These are phyloP conservation scores for Plasmodium fragile DNA, from an alignment of 169 alveolate genomes.

Conservation along the genomic window DNA sequence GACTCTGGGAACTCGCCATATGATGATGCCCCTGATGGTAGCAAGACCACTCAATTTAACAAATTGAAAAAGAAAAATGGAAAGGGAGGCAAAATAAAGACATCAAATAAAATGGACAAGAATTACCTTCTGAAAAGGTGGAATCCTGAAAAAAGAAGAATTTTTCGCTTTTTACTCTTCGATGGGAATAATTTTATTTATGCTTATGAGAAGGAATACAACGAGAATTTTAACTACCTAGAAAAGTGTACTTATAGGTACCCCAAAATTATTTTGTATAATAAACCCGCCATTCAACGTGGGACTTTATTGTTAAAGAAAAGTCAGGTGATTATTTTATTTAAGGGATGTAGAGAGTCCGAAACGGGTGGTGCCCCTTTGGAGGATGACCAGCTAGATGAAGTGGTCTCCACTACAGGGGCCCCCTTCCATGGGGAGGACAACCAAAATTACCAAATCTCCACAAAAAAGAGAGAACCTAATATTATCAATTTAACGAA, in stretches of 20 bases:
- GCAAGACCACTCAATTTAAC: neutral
- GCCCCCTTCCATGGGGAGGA: neutral
- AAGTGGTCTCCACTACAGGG: neutral
- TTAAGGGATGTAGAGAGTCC: constrained; percentile 19
- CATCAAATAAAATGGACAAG: constrained; percentile 1
- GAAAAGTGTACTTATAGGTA: constrained; percentile 52
- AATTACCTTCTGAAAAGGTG: neutral
- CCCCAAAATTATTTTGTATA: constrained; percentile 68
- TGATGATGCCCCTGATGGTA: neutral
- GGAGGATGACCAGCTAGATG: constrained; percentile 19
- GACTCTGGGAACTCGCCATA: neutral
- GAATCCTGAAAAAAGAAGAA: constrained; percentile 16
- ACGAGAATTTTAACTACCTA: constrained; percentile 63
- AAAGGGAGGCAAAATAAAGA: neutral
- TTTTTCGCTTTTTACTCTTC: constrained; percentile 70
- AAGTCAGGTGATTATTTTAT: constrained; percentile 41
- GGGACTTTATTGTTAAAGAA: constrained; percentile 51
- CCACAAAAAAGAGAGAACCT: neutral
- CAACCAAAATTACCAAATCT: neutral
- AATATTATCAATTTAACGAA: neutral
- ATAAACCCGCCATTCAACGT: constrained; percentile 60
- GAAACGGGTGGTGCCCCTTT: neutral
- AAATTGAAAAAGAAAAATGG: constrained; percentile 5
- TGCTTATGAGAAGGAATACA: constrained; percentile 70
- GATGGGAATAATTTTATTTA: constrained; percentile 67